These are phyloP conservation scores for Trypanosoma lewisi DNA, from an alignment of 208 protist genomes.

Conservation along the genomic window DNA sequence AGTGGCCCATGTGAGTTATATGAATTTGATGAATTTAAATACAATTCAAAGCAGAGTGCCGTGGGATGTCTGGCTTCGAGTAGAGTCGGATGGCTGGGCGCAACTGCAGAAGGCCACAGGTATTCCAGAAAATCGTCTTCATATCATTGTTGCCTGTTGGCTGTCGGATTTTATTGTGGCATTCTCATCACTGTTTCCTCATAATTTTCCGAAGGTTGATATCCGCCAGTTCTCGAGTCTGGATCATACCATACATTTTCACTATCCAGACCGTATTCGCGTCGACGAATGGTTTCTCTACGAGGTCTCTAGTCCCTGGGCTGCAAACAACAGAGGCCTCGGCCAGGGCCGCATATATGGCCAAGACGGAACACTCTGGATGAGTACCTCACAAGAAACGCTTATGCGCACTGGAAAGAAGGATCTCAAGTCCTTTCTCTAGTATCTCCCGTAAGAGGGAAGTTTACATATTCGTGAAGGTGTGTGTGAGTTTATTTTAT, in stretches of 20 bases:
- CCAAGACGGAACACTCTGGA: conserved; percentile 34
- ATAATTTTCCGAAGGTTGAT: conserved; percentile 23
- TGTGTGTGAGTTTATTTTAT: too few species aligned
- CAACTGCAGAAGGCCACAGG: conserved; percentile 10
- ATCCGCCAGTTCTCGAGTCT: conserved; percentile 44
- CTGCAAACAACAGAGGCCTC: conserved; percentile 30
- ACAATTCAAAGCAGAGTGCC: conserved; percentile 1
- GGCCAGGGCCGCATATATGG: conserved; percentile 46
- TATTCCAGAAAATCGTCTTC: conserved; percentile 32
- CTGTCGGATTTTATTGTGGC: conserved; percentile 46
- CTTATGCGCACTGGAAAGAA: conserved; percentile 30
- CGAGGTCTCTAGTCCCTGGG: conserved; percentile 40
- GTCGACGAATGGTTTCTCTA: conserved; percentile 53
- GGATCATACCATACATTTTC: conserved; percentile 64
- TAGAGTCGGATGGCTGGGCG: conserved; percentile 4
- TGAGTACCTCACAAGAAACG: conserved; percentile 49
- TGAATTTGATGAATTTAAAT: conserved; percentile 14
- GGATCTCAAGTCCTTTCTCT: conserved; percentile 25
- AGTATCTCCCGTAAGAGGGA: neutral
- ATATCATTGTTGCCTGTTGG: conserved; percentile 44
- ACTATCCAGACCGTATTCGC: conserved; percentile 27
- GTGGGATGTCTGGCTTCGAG: conserved; percentile 30
- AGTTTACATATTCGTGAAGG: too few species aligned
- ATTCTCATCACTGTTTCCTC: conserved; percentile 27
- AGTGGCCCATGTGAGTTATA: conserved; percentile 14